These are phyloP conservation scores for Andrographis paniculata DNA, from an alignment of 305 asterid genomes.

Conservation along the genomic window DNA sequence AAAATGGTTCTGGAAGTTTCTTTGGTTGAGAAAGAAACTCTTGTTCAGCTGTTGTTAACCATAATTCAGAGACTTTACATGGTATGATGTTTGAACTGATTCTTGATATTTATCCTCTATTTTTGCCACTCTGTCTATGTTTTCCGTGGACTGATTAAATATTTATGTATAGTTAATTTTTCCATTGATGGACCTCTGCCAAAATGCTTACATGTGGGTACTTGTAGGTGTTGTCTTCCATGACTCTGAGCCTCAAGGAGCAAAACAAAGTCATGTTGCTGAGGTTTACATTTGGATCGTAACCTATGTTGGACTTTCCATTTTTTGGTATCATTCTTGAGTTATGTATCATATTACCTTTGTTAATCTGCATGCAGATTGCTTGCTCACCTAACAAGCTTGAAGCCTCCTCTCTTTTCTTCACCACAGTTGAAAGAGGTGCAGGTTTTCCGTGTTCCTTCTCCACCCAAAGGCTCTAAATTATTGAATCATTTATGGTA, in stretches of 20 bases:
- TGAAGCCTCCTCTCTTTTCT: constrained; percentile 53
- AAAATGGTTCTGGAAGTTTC: constrained; percentile 39
- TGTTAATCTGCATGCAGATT: constrained; percentile 38
- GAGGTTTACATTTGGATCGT: constrained; percentile 38
- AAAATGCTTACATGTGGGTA: constrained; percentile 20
- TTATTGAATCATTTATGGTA: constrained; percentile 12
- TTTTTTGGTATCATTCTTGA: constrained; percentile 6
- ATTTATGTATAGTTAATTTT: constrained; percentile 8
- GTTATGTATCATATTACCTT: constrained; percentile 15
- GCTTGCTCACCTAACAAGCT: constrained; percentile 45
- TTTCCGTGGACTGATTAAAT: constrained; percentile 10
- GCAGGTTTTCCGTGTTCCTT: constrained; percentile 7
- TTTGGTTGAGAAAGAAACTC: constrained; percentile 44
- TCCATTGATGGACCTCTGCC: constrained; percentile 4
- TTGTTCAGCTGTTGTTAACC: constrained; percentile 41
- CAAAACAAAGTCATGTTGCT: constrained; percentile 34
- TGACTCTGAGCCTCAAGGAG: constrained; percentile 44
- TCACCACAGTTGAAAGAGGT: constrained; percentile 71
- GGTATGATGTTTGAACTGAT: constrained; percentile 36
- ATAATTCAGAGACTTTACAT: constrained; percentile 40
- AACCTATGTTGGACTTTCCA: constrained; percentile 4
- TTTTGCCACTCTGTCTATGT: not conserved
- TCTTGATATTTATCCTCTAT: constrained; percentile 5
- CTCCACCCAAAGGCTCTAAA: constrained; percentile 6
- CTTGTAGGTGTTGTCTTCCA: constrained; percentile 62